Base-by-base conservation (phyloP, 2,329 filamentous ascomycete genomes). In the Fonsecaea monophora region DNA sequence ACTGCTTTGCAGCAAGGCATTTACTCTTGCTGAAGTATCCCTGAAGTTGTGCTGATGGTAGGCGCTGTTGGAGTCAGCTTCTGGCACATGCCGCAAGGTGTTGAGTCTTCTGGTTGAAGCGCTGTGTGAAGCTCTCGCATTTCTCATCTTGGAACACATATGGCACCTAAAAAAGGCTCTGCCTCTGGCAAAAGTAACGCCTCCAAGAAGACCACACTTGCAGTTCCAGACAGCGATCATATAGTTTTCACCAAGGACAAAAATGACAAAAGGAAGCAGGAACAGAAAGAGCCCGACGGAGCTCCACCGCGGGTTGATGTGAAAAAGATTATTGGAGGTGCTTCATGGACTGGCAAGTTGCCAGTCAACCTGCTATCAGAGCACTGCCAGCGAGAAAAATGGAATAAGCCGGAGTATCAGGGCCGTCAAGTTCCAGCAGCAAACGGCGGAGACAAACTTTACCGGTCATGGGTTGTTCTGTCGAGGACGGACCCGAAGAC, bases 321-420 rank as follows among this genome's bases (percentile, higher is more conserved):
- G 25, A 82, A 86, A 78, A 92, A 96, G 73, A 82, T 99, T 71
- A 96, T 99, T 75, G 95, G 93, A 50, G 95, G 95, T 57, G 88
- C 92, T 66, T 97, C 93, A 73, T 99, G 95, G 95, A 99, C 95
- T 0, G 95, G 95, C 48, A 99, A 99, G 78, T 82, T 99, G 37
- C 95, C 95, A 1, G 91, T 97, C 70, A 97, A 96, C 76, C 85
- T 98, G 74, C 86, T 98, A 70, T 92, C 91, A 40, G 95, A 98
- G 82, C 92, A 96, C 80, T 97, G 94, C 74, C 93, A 97, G 80
- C 96, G 94, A 78, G 92, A 96, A 78, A 92, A 92, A 77, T 99
- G 95, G 95, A 91, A 92, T 71, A 94, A 90, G 77, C 94, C 94
- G 1, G 94, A 96, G 70, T 99, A 97, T 78, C 90, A 90, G 70